phyloP scores from a whole-genome alignment of 306 rosid species.

The Dalbergia oliveri region DNA sequence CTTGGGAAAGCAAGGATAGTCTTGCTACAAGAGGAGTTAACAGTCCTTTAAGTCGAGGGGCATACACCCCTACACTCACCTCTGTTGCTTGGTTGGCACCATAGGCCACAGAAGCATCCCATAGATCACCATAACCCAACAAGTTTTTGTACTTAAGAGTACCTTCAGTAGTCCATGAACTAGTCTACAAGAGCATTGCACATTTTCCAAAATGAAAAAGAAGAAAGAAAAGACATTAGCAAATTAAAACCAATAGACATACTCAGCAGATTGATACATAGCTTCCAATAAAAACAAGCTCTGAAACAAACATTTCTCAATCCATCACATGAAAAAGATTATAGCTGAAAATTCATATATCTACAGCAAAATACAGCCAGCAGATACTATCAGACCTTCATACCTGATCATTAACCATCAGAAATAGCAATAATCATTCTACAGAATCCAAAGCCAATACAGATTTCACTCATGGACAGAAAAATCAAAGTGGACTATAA shows the following conservation, averaged over 20 bases:
- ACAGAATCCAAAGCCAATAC: constrained; percentile 10
- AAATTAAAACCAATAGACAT: constrained; percentile 12
- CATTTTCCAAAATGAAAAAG: constrained; percentile 38
- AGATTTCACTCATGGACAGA: not conserved
- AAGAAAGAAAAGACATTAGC: constrained; percentile 27
- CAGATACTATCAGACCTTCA: not conserved
- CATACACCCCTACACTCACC: constrained; percentile 80
- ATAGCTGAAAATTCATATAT: constrained; percentile 17
- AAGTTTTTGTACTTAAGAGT: constrained; percentile 81
- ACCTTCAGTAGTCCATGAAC: constrained; percentile 90
- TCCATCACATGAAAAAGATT: constrained; percentile 29
- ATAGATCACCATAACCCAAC: constrained; percentile 92
- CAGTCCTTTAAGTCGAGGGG: constrained; percentile 74
- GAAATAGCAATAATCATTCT: constrained; percentile 3
- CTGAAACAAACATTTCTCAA: constrained; percentile 34
- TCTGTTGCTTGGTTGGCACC: constrained; percentile 90
- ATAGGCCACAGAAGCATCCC: constrained; percentile 94
- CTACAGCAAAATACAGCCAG: constrained; percentile 14
- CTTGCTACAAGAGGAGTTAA: constrained; percentile 76
- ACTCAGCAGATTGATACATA: constrained; percentile 29
- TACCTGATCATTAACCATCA: constrained; percentile 29
- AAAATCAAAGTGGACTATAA: constrained; percentile 18
- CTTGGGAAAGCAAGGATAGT: constrained; percentile 83
- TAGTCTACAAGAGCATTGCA: constrained; percentile 70
- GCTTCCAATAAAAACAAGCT: constrained; percentile 11